These are phyloP conservation scores for Prosopis cineraria DNA, from an alignment of 306 rosid species.

Conservation along the genomic window DNA sequence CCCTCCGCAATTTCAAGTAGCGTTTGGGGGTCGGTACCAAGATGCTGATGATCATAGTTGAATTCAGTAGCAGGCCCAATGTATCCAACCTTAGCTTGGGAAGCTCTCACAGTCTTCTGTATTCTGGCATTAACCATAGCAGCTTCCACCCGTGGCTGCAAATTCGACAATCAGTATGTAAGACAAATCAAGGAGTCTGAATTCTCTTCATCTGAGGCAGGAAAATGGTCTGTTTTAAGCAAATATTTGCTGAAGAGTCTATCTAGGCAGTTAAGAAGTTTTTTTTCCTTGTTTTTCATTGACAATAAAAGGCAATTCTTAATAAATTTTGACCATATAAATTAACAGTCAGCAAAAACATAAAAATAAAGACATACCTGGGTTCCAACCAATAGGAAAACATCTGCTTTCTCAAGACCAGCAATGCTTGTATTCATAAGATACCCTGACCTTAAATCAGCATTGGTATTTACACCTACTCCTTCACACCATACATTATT, in stretches of 20 bases:
- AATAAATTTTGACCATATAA: background rate
- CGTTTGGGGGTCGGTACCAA: slow-evolving; percentile 82
- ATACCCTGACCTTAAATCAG: slow-evolving; percentile 91
- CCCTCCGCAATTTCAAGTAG: slow-evolving; percentile 81
- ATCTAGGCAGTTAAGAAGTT: background rate
- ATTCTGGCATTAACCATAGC: slow-evolving; percentile 98
- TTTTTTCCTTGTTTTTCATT: too few relatives aligned
- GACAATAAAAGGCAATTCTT: background rate
- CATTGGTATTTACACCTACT: slow-evolving; percentile 62
- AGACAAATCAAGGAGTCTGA: slow-evolving; percentile 5
- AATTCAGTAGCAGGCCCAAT: slow-evolving; percentile 80
- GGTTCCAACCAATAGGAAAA: slow-evolving; percentile 88
- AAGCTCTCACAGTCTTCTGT: slow-evolving; percentile 71
- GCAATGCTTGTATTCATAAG: slow-evolving; percentile 83
- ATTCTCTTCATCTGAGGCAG: background rate
- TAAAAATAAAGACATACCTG: slow-evolving; percentile 58
- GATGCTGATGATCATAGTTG: slow-evolving; percentile 84
- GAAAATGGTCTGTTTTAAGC: background rate
- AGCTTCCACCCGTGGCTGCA: slow-evolving; percentile 97
- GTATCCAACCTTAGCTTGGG: slow-evolving; percentile 85
- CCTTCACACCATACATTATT: slow-evolving; percentile 95
- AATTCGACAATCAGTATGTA: slow-evolving; percentile 35
- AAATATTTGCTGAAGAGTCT: background rate
- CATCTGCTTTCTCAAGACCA: slow-evolving; percentile 92
- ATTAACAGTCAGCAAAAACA: background rate